phyloP scores from a whole-genome alignment of 2,329 filamentous ascomycete genomes.

The Hirsutella thompsonii region DNA sequence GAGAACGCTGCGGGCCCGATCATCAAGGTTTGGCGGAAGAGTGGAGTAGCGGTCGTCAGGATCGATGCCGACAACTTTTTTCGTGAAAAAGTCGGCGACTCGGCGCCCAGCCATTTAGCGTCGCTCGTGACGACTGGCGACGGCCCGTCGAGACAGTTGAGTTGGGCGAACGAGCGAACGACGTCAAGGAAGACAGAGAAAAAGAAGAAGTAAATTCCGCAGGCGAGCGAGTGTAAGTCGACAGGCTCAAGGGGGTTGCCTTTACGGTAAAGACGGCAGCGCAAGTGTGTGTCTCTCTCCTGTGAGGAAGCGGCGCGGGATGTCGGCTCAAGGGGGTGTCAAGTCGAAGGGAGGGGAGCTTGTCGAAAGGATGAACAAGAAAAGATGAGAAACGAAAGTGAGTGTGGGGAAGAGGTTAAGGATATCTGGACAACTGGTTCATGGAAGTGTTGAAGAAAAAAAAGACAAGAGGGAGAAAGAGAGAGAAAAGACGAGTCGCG shows the following conservation, averaged over 20 bases:
- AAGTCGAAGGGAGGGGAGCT: no score
- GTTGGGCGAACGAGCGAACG: no score
- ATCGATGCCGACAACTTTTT: slow-evolving; percentile 18
- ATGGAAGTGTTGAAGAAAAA: not conserved
- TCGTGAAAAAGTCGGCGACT: slow-evolving; percentile 10
- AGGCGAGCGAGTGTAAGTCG: no score
- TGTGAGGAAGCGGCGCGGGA: no score
- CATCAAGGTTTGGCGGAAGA: slow-evolving; percentile 13
- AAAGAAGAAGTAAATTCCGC: no score
- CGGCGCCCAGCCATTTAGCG: slow-evolving; percentile 1
- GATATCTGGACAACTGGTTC: not conserved
- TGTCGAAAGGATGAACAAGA: no score
- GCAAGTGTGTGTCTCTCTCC: no score
- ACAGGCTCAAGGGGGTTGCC: no score
- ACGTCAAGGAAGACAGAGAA: no score
- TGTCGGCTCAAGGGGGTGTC: no score
- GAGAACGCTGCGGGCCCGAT: slow-evolving; percentile 12
- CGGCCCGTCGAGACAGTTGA: not conserved
- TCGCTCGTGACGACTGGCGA: not conserved
- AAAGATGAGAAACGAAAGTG: no score
- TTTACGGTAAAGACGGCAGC: no score
- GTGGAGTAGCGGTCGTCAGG: slow-evolving; percentile 13
- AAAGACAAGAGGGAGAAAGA: not conserved
- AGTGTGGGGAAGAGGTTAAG: not conserved
- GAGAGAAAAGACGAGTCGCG: not conserved